These are phyloP conservation scores for Nakazawaea anatomiae DNA, from an alignment of 805 yeast species.

Conservation along the genomic window DNA sequence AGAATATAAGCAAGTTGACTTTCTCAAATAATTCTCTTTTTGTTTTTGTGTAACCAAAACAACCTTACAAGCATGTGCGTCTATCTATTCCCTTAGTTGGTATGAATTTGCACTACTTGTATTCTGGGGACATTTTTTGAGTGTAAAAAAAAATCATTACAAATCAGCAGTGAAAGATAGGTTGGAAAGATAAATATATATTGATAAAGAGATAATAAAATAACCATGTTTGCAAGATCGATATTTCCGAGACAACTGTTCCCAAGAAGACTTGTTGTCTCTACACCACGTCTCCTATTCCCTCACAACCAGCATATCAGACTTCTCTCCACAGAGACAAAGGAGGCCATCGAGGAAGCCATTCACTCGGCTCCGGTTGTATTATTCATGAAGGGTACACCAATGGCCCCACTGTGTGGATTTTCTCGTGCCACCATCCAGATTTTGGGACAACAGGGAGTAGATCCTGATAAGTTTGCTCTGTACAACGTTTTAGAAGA, in stretches of 20 bases:
- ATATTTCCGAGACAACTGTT: background rate
- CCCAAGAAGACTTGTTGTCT: background rate
- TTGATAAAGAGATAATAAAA: background rate
- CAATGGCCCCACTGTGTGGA: conserved; percentile 97
- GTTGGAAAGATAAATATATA: too few relatives aligned
- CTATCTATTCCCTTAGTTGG: too few relatives aligned
- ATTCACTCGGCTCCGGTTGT: conserved; percentile 90
- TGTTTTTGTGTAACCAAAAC: too few relatives aligned
- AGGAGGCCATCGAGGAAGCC: conserved; percentile 80
- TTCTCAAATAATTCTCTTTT: too few relatives aligned
- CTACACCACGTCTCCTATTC: too few relatives aligned
- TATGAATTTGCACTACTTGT: too few relatives aligned
- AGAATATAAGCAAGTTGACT: too few relatives aligned
- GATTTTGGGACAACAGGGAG: conserved; percentile 92
- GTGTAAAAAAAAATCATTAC: too few relatives aligned
- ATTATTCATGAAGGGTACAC: conserved; percentile 97
- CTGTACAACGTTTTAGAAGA: conserved; percentile 96
- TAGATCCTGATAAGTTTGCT: conserved; percentile 92
- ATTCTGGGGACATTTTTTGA: too few relatives aligned
- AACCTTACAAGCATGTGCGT: too few relatives aligned
- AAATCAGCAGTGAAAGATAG: too few relatives aligned
- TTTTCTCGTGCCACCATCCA: conserved; percentile 94
- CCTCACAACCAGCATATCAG: conserved; percentile 22
- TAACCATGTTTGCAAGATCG: background rate
- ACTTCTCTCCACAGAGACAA: conserved; percentile 70